phyloP scores from a whole-genome alignment of 257 asterid genomes.

The Lycium ferocissimum region DNA sequence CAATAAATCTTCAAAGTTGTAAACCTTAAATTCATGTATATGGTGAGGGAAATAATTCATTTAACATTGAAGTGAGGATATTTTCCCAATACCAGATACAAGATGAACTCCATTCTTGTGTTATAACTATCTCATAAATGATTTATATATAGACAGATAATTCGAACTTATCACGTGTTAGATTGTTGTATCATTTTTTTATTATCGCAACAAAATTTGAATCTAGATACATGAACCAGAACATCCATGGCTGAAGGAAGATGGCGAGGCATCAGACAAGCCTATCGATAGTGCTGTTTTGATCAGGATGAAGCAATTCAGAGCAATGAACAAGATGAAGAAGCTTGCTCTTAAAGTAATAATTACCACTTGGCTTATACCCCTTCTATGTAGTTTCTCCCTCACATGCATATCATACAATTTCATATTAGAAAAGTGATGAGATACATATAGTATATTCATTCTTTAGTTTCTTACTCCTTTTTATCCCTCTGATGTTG shows the following conservation, averaged over 20 bases:
- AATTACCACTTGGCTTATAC: not conserved
- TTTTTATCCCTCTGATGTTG: not conserved
- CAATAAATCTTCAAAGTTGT: not conserved
- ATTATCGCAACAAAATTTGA: not conserved
- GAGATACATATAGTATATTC: not conserved
- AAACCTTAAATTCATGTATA: not conserved
- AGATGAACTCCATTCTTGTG: not conserved
- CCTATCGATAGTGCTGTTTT: slow-evolving; percentile 88
- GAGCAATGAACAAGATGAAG: slow-evolving; percentile 92
- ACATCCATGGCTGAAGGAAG: slow-evolving; percentile 93
- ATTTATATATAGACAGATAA: not conserved
- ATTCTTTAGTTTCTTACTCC: not conserved
- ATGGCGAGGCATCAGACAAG: slow-evolving; percentile 85
- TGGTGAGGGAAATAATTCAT: not conserved
- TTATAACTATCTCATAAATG: not conserved
- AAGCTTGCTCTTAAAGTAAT: slow-evolving; percentile 87
- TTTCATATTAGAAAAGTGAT: not conserved
- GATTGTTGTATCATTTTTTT: not conserved
- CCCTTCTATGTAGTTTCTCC: too few species aligned
- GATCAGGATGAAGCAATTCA: slow-evolving; percentile 87
- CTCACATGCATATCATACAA: not conserved
- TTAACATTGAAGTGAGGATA: not conserved
- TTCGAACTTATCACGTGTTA: not conserved
- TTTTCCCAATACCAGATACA: not conserved
- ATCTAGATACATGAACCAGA: slow-evolving; percentile 49